Base-by-base conservation (phyloP, 805 yeast species). In the Ogataea trehaloabstinens region DNA sequence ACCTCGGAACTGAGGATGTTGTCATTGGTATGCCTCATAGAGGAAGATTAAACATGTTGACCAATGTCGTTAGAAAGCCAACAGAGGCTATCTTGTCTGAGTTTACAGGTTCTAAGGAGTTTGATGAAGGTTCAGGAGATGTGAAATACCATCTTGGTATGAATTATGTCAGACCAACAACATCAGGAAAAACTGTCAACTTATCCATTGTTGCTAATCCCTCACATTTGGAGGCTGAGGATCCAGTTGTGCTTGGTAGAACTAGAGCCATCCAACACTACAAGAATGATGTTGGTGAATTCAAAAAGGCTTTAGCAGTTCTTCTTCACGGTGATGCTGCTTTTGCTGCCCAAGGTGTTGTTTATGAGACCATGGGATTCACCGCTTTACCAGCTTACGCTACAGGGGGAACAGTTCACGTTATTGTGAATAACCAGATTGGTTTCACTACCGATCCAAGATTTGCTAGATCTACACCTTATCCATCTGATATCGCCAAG, bases 1-100 rank as follows among this genome's bases (percentile, higher is more conserved):
- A 85, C 51, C 70, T 73, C 46, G 99, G 99, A 55, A 83, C 91
- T 37, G 96, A 90, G 68, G 98, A 91, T 64, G 82, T 93, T 46
- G 95, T 91, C 57, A 84, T 93, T 56, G 99, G 99, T 73, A 93
- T 93, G 98, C 97, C 99, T 38, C 99, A 93, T 70, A 86, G 99
- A 78, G 99, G 99, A 70, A 83, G 99, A 73, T 76, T 93, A 58
- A 93, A 93, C 68, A 90, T 93, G 83, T 78, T 93, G 68, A 88
- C 98, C 44, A 93, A 93, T 71, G 98, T 93, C 56, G 97, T 93
- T 35, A 85, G 99, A 72, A 93, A 93, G 67, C 98, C 99, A 57
- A 90, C 93, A 64, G 98, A 91, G 73, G 89, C 96, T 35, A 93
- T 93, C 61, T 91, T 93, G 68, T 82, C 95, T 37, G 99, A 93